Conservation (phyloP, 179 eudicot genomes). For the Corrigiola litoralis region DNA sequence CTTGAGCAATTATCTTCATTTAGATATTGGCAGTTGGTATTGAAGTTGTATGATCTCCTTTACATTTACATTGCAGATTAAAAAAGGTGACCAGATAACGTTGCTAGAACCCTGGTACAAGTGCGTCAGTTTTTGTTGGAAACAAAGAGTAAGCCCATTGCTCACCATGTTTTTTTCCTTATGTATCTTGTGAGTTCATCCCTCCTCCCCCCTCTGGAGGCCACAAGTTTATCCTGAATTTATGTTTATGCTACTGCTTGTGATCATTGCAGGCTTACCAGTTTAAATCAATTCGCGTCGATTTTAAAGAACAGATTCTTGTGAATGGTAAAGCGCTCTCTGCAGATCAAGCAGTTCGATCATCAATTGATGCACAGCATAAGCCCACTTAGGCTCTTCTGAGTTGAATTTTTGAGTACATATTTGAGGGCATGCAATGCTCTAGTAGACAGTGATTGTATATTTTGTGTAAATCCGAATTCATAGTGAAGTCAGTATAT, state of each 20-base stretch:
- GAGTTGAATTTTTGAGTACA: neutral
- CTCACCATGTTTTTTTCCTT: neutral
- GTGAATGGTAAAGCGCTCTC: constrained; percentile 74
- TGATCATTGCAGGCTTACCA: constrained; percentile 48
- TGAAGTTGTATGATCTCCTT: neutral
- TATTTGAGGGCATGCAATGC: constrained; percentile 1
- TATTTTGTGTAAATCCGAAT: constrained; percentile 7
- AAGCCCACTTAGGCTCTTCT: constrained; percentile 38
- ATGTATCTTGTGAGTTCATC: no score
- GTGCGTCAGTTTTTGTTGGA: constrained; percentile 59
- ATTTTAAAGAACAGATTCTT: constrained; percentile 71
- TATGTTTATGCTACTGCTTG: neutral
- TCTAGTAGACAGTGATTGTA: constrained; percentile 5
- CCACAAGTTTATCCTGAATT: no score
- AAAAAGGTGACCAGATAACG: constrained; percentile 71
- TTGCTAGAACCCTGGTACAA: constrained; percentile 67
- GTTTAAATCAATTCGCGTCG: constrained; percentile 75
- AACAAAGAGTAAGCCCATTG: constrained; percentile 49
- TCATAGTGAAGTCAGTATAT: neutral
- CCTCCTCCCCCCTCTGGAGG: no score
- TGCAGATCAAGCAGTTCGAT: constrained; percentile 38
- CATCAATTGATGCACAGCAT: constrained; percentile 71
- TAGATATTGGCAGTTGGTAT: neutral
- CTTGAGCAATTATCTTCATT: neutral
- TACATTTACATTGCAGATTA: constrained; percentile 42